Evolutionary conservation across 495 filamentous ascomycete species (phyloP), one percentile per base, ranked within the genome.

Genomic region (Clavariopsis aquatica): DNA sequence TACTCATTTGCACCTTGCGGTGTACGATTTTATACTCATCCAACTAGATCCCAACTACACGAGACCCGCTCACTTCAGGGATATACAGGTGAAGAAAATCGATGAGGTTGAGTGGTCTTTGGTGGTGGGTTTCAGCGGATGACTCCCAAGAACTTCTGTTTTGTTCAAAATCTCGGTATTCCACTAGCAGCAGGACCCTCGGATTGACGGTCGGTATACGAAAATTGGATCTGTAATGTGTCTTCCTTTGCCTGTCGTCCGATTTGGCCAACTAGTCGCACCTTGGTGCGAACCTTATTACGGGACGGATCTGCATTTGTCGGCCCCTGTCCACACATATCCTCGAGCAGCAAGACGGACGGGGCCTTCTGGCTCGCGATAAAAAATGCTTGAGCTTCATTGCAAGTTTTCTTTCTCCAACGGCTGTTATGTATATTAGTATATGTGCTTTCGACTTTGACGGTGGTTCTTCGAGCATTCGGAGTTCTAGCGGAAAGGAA

Each of bases 91-190:
- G 6, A 13, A 31, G 17, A 8, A 28, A 12, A 28, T 53, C 15
- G 26, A 28, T 53, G 28, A 53, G 51, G 26, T n/a, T 29, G 51
- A 31, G 51, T 9, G 27, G 22, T 53, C 51, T 19, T 15, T 31
- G 17, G 51, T 31, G 51, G 51, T 53, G 26, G 51, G 27, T 29
- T 53, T 53, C 19, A n/a, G 26, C 5, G 51, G 51, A 53, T 52
- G 8, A 28, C 4, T 31, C 51, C 9, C 51, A 28, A 26, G 23
- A 13, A 53, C 34, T 2, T 28, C 10, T 31, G 22, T 22, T 52
- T 15, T 26, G 28, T 31, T 53, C 51, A 13, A n/a, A 53, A 19
- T 53, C 17, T 53, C 13, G 15, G n/a, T 43, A 15, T 34, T 34
- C 31, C 31, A 6, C 12, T 34, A 12, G 31, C n/a, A n/a, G 49